Conservation (phyloP, 192 early-diverging fungal genomes). For the Podila verticillata region DNA sequence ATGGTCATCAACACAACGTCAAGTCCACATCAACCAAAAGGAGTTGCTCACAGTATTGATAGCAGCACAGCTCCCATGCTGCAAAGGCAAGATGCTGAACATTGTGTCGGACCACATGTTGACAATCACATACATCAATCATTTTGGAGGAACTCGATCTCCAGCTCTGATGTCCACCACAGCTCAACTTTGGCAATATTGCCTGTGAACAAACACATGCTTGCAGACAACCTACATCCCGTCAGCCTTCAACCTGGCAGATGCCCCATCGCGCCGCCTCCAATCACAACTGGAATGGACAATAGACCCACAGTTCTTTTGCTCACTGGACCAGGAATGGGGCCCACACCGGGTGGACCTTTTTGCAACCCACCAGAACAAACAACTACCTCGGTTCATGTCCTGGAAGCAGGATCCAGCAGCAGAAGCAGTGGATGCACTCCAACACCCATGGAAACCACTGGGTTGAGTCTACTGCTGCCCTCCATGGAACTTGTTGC, state of each 20-base stretch:
- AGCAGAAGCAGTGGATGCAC: conserved; percentile 22
- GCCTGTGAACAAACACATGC: conserved; percentile 22
- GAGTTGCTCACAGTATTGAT: too few relatives aligned
- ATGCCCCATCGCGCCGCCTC: conserved; percentile 16
- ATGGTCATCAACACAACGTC: neutral
- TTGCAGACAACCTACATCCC: conserved; percentile 22
- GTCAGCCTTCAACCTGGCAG: conserved; percentile 28
- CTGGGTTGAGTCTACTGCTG: conserved; percentile 21
- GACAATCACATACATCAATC: conserved; percentile 37
- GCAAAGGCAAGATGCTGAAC: conserved; percentile 8
- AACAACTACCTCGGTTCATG: conserved; percentile 17
- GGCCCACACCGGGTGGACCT: conserved; percentile 33
- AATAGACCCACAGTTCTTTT: conserved; percentile 7
- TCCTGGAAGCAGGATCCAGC: conserved; percentile 25
- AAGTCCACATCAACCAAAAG: conserved; percentile 22
- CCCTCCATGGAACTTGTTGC: conserved; percentile 37
- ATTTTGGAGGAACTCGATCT: conserved; percentile 32
- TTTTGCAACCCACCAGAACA: conserved; percentile 21
- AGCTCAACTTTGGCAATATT: conserved; percentile 13
- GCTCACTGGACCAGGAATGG: conserved; percentile 18
- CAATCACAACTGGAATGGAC: conserved; percentile 27
- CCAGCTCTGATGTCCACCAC: conserved; percentile 22
- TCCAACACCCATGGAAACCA: conserved; percentile 16
- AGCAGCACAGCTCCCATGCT: too few relatives aligned
- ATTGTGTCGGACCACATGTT: conserved; percentile 33